phyloP scores from a whole-genome alignment of 164 flowering plant species.

The Piper betle region DNA sequence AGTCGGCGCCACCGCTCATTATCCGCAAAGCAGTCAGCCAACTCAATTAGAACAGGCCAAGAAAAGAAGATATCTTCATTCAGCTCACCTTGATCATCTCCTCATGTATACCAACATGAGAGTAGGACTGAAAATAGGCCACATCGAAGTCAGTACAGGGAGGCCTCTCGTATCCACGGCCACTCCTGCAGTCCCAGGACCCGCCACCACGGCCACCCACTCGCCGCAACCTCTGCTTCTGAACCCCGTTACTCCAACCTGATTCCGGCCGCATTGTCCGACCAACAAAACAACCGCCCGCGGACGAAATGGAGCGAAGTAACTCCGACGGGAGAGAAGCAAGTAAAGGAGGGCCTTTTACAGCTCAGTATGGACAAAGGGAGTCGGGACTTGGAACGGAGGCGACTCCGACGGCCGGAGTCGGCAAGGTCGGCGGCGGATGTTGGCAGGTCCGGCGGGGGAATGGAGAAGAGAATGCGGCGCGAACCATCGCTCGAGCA shows the following conservation, averaged over 20 bases:
- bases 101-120: slow-evolving; percentile 90
- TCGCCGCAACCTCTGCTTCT: slow-evolving; percentile 10
- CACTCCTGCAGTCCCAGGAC: slow-evolving; percentile 16
- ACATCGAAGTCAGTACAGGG: slow-evolving; percentile 76
- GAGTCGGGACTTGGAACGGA: neutral
- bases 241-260: neutral
- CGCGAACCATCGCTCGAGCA: too few species aligned
- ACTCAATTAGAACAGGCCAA: too few species aligned
- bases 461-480: neutral
- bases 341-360: neutral
- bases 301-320: neutral
- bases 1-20: too few species aligned
- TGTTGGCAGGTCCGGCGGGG: neutral
- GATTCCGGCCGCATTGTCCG: neutral
- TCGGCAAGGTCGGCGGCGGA: neutral
- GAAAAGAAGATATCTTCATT: too few species aligned
- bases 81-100: slow-evolving; percentile 86
- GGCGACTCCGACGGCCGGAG: neutral
- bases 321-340: neutral
- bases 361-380: neutral
- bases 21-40: too few species aligned
- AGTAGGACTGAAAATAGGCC: slow-evolving; percentile 83
- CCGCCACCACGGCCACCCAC: slow-evolving; percentile 19
- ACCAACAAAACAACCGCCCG: too few species aligned
- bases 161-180: slow-evolving; percentile 22